These are phyloP conservation scores for Colletotrichum sp. DNA, from an alignment of 2,329 filamentous ascomycete genomes.

Conservation along the genomic window DNA sequence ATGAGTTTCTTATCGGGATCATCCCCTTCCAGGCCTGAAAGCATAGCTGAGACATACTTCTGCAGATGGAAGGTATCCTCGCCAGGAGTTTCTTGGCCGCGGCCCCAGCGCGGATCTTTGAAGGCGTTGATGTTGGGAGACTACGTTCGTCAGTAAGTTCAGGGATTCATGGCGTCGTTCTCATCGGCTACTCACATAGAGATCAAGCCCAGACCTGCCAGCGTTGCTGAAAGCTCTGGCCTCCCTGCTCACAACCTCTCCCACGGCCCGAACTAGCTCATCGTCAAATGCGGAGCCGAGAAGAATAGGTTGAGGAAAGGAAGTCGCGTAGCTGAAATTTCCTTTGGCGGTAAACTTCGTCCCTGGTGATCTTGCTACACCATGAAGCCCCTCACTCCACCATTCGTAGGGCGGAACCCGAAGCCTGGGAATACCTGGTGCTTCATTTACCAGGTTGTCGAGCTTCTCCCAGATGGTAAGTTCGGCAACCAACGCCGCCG, in stretches of 20 bases:
- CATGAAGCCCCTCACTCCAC: conserved; percentile 69
- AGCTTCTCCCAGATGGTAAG: conserved; percentile 61
- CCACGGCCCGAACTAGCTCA: conserved; percentile 62
- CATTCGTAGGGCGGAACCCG: conserved; percentile 64
- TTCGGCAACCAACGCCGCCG: conserved; percentile 51
- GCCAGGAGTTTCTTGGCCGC: conserved; percentile 65
- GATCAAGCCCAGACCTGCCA: conserved; percentile 60
- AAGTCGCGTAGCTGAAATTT: conserved; percentile 65
- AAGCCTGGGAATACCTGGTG: conserved; percentile 56
- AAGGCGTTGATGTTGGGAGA: conserved; percentile 73
- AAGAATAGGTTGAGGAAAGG: conserved; percentile 68
- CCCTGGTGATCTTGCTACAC: conserved; percentile 59
- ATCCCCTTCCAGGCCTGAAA: conserved; percentile 55
- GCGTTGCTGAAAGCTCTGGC: conserved; percentile 69
- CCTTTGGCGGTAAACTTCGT: conserved; percentile 56
- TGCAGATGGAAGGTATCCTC: conserved; percentile 58
- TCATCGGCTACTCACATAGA: conserved; percentile 42
- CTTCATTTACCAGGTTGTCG: conserved; percentile 45
- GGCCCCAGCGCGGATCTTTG: conserved; percentile 67
- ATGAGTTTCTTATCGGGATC: conserved; percentile 44
- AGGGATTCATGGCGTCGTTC: fast-evolving
- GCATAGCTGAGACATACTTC: conserved; percentile 56
- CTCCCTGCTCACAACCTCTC: conserved; percentile 61
- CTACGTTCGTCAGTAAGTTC: neutral
- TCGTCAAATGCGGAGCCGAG: conserved; percentile 70